Conservation (phyloP, 176 grass and related monocot species). For the Aegilops longissima region DNA sequence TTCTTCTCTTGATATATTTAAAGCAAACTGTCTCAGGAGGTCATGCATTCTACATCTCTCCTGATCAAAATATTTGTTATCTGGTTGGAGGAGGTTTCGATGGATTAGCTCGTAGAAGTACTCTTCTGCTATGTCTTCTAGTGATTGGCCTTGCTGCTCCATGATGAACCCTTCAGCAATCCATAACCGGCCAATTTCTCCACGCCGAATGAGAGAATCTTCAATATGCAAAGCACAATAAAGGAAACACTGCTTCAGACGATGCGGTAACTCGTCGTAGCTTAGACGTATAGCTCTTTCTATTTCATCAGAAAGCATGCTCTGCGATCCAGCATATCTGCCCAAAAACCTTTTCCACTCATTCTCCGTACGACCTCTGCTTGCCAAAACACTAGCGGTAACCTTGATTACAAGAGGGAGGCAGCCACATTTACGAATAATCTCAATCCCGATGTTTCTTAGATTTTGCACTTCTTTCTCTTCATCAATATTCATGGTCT, state of each 20-base stretch:
- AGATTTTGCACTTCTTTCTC: too few species aligned
- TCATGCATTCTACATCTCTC: constrained; percentile 37
- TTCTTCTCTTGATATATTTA: constrained; percentile 16
- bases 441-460: neutral
- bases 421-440: constrained; percentile 33
- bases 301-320: neutral
- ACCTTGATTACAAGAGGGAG: constrained; percentile 47
- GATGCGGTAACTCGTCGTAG: constrained; percentile 23
- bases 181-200: too few species aligned
- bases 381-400: neutral
- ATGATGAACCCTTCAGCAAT: too few species aligned
- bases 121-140: too few species aligned
- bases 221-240: constrained; percentile 18
- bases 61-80: too few species aligned
- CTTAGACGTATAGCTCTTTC: constrained; percentile 23
- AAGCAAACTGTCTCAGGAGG: constrained; percentile 32
- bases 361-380: neutral
- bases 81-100: constrained; percentile 32
- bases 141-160: too few species aligned
- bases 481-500: too few species aligned
- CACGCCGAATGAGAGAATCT: neutral
- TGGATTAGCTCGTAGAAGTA: constrained; percentile 25
- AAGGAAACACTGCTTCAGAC: constrained; percentile 45
- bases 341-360: constrained; percentile 22
- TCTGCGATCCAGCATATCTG: constrained; percentile 13